Evolutionary conservation across 208 protist genomes (phyloP), one percentile per base, ranked within the genome.

Genomic region (Leishmania tropica): DNA sequence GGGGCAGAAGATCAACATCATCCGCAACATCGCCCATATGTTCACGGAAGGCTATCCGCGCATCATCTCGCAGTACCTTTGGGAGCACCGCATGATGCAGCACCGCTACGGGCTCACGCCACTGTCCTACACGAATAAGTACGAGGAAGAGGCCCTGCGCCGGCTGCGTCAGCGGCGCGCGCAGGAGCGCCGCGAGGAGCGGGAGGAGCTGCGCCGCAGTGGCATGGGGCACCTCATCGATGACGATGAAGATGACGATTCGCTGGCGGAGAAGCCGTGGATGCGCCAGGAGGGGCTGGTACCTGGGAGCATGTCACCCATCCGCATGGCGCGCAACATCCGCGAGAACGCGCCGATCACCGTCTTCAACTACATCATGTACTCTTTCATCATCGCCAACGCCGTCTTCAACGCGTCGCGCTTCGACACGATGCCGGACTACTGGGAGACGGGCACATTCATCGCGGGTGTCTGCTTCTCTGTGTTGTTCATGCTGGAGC

Each of bases 21-120:
- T 98, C 28, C 92, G 92, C 58, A 96, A 96, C 85, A 96, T 98
- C 19, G 73, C 93, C n/a, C 95, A 98, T 87, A 98, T 98, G 93
- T 95, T 95, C 89, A 95, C 91, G 51, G 93, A 96, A 79, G 95
- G 93, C 75, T 98, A 96, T 76, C 95, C 95, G 28, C 93, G 93
- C 77, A 95, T 98, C 87, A 81, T 98, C 68, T 91, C 93, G 51
- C 92, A 93, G 80, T 98, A 98, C 88, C 85, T 98, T n/a, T 96
- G 93, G 92, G 91, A 97, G 87, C 91, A 96, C 80, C 82, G 82
- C 48, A 76, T 86, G 58, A 93, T 96, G 92, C 89, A 92, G 85
- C 84, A 87, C 65, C 87, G 88, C 71, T 95, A 95, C 88, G 91
- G 92, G 53, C 89, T 96, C 74, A 80, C 79, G 24, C 93, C 95